Percentiles rank a stretch among this genome's conserved stretches.
phyloP scores from a whole-genome alignment of 2,329 filamentous ascomycete genomes.

The Zopfia rhizophila region DNA sequence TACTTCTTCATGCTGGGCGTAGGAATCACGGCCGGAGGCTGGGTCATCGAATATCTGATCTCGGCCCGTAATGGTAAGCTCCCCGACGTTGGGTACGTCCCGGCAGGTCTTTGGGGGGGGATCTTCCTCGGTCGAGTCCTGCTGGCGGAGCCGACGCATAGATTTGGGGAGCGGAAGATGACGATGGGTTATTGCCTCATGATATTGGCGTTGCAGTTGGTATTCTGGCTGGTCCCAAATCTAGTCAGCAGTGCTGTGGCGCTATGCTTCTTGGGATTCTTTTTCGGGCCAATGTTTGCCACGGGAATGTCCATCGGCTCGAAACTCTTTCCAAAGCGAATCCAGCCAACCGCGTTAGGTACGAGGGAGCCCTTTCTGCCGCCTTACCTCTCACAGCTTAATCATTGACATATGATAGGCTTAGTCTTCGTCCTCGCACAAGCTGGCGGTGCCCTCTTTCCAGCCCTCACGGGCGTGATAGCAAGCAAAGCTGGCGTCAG shows the following conservation, averaged over 20 bases:
- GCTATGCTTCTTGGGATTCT: constrained; percentile 66
- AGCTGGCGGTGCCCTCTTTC: constrained; percentile 66
- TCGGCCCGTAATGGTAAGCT: constrained; percentile 67
- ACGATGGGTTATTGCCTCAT: constrained; percentile 64
- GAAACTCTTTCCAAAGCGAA: constrained; percentile 61
- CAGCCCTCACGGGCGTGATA: constrained; percentile 65
- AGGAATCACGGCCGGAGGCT: constrained; percentile 67
- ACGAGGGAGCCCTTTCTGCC: constrained; percentile 24
- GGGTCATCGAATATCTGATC: constrained; percentile 73
- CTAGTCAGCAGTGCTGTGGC: constrained; percentile 67
- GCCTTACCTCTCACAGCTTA: no score
- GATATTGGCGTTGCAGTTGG: constrained; percentile 63
- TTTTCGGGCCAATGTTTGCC: constrained; percentile 68
- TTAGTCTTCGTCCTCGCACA: constrained; percentile 68
- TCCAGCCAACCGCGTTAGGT: constrained; percentile 62
- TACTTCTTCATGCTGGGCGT: constrained; percentile 73
- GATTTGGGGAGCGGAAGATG: constrained; percentile 69
- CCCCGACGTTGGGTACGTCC: constrained; percentile 69
- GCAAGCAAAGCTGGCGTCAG: constrained; percentile 47
- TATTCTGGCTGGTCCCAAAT: no score
- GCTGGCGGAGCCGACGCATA: constrained; percentile 68
- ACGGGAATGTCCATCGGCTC: constrained; percentile 67
- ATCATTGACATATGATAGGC: constrained; percentile 29
- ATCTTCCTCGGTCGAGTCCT: constrained; percentile 66
- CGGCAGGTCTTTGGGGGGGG: constrained; percentile 69